Percentiles rank a stretch among this genome's conserved stretches.
Conservation (phyloP, 257 asterid species). For the Penstemon davidsonii region DNA sequence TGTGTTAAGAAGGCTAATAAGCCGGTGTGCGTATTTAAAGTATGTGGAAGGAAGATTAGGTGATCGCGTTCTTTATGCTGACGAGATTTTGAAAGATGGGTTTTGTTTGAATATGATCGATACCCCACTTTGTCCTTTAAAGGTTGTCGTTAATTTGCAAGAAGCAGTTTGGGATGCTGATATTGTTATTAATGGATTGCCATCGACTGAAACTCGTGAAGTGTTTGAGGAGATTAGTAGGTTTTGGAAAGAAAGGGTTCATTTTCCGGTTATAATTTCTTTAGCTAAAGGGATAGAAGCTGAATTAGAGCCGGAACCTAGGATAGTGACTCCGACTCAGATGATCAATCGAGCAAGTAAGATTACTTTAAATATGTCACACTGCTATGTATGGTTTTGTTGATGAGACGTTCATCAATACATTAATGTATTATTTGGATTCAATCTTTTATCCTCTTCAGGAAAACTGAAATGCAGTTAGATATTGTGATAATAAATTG, state of each 20-base stretch:
- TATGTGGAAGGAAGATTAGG: slow-evolving; percentile 97
- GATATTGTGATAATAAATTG: too few relatives aligned
- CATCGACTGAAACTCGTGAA: slow-evolving; percentile 78
- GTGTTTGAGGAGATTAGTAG: slow-evolving; percentile 76
- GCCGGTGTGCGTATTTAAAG: slow-evolving; percentile 89
- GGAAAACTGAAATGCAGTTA: too few relatives aligned
- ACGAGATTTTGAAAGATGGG: slow-evolving; percentile 90
- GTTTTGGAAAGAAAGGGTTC: slow-evolving; percentile 90
- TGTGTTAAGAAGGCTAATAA: slow-evolving; percentile 78
- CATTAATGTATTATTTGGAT: too few relatives aligned
- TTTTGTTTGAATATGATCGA: slow-evolving; percentile 97
- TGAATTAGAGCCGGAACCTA: slow-evolving; percentile 81
- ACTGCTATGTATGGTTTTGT: slow-evolving; percentile 18
- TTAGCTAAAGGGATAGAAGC: slow-evolving; percentile 95
- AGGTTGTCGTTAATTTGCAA: slow-evolving; percentile 92
- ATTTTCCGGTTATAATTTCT: slow-evolving; percentile 66
- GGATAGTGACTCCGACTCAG: slow-evolving; percentile 89
- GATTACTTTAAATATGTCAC: slow-evolving; percentile 23
- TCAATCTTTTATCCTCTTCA: too few relatives aligned
- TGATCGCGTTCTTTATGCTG: slow-evolving; percentile 74
- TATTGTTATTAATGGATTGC: slow-evolving; percentile 87
- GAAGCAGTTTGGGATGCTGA: slow-evolving; percentile 99
- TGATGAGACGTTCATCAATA: slow-evolving; percentile 15
- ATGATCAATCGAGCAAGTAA: slow-evolving; percentile 90
- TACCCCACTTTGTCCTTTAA: slow-evolving; percentile 91